Conservation (phyloP, 1,284 basidiomycete species). For the Schizopora paradoxa region DNA sequence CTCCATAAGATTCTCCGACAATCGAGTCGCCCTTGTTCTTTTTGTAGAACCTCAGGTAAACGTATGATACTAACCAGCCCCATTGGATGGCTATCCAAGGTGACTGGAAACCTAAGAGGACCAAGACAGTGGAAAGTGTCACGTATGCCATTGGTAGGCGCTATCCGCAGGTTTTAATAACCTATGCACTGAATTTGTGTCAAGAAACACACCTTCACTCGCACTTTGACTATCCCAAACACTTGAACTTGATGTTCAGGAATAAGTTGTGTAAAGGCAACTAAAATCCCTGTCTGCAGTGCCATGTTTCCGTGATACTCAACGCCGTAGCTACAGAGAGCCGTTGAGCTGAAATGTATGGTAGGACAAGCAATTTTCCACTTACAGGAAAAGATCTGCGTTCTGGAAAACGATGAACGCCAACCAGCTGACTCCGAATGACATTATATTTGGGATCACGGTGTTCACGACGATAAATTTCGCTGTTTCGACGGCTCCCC, state of each 20-base stretch:
- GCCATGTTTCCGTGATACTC: slow-evolving; percentile 91
- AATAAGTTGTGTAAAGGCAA: slow-evolving; percentile 95
- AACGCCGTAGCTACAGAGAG: slow-evolving; percentile 68
- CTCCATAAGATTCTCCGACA: slow-evolving; percentile 70
- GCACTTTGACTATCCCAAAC: slow-evolving; percentile 77
- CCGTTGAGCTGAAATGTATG: slow-evolving; percentile 5
- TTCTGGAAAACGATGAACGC: slow-evolving; percentile 67
- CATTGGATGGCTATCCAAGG: slow-evolving; percentile 98
- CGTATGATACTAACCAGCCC: slow-evolving; percentile 94
- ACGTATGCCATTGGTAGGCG: slow-evolving; percentile 91
- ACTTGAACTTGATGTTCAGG: slow-evolving; percentile 97
- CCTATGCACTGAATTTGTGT: slow-evolving; percentile 11
- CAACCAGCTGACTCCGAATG: slow-evolving; percentile 77
- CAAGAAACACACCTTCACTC: slow-evolving; percentile 71
- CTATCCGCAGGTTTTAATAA: slow-evolving; percentile 34
- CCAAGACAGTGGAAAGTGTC: slow-evolving; percentile 85
- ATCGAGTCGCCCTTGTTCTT: slow-evolving; percentile 59
- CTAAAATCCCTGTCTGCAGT: slow-evolving; percentile 85
- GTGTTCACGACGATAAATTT: slow-evolving; percentile 83
- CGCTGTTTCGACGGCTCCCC: slow-evolving; percentile 83
- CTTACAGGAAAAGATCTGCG: slow-evolving; percentile 71
- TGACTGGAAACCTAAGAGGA: slow-evolving; percentile 82
- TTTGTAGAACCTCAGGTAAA: slow-evolving; percentile 96
- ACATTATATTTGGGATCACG: slow-evolving; percentile 82
- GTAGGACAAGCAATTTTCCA: slow-evolving; percentile 17